Percentiles rank a stretch among this genome's conserved stretches.
phyloP scores from a whole-genome alignment of 163 green algal species.

The Trebouxia gelatinosa region DNA sequence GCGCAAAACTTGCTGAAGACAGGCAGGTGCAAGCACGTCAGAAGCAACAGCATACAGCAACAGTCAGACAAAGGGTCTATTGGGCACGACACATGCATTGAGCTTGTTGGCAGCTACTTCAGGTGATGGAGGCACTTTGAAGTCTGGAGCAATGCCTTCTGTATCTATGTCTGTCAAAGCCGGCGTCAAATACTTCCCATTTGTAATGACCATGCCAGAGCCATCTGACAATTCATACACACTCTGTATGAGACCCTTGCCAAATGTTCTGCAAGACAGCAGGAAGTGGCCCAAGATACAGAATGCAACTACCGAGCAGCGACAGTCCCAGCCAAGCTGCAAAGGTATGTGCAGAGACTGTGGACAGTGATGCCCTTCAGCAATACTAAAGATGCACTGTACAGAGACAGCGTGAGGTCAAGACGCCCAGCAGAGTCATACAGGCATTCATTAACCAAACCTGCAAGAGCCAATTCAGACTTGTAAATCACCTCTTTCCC shows the following conservation, averaged over 20 bases:
- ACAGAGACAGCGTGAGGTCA: conserved; percentile 30
- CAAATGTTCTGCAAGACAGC: conserved; percentile 70
- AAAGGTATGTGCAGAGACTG: too few species aligned
- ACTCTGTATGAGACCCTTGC: conserved; percentile 95
- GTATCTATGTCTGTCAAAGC: conserved; percentile 82
- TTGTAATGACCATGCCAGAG: conserved; percentile 83
- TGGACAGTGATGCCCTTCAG: too few species aligned
- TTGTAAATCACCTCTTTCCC: conserved; percentile 43
- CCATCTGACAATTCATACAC: conserved; percentile 94
- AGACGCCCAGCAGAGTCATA: background rate
- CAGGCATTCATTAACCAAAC: background rate
- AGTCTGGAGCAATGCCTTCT: conserved; percentile 75
- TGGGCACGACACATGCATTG: conserved; percentile 23
- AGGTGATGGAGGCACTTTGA: conserved; percentile 36
- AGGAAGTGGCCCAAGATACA: background rate
- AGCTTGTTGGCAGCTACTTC: conserved; percentile 28
- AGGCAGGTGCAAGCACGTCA: too few species aligned
- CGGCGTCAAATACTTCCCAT: conserved; percentile 94
- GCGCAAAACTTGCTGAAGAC: too few species aligned
- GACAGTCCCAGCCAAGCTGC: too few species aligned
- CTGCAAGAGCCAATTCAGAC: background rate
- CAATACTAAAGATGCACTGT: too few species aligned
- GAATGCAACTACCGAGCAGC: background rate
- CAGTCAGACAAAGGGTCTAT: too few species aligned
- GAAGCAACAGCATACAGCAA: too few species aligned